phyloP scores from a whole-genome alignment of 441 rosid species.

The Croton laevigatus region DNA sequence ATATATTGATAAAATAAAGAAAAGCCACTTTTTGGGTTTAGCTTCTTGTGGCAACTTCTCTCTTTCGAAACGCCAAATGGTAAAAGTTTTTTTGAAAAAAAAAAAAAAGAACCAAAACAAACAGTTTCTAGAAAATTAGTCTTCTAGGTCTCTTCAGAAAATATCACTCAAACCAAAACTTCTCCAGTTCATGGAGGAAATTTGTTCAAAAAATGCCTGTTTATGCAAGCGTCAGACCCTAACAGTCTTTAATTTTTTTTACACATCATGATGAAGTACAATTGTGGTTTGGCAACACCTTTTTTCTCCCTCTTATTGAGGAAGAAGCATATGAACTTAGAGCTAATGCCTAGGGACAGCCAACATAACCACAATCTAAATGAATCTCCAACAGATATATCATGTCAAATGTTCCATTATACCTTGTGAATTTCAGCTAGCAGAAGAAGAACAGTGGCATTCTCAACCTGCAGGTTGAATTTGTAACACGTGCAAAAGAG shows the following conservation, averaged over 20 bases:
- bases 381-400: neutral
- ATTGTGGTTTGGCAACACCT: neutral
- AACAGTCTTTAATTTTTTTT: neutral
- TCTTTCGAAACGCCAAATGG: no score
- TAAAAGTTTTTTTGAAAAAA: no score
- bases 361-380: slow-evolving; percentile 7
- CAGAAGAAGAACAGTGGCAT: slow-evolving; percentile 86
- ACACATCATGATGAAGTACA: neutral
- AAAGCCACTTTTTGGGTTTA: no score
- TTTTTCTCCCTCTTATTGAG: neutral
- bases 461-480: slow-evolving; percentile 83
- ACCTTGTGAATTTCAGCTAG: slow-evolving; percentile 99
- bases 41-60: no score
- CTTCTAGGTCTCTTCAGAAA: no score
- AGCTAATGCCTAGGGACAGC: neutral
- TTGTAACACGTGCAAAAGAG: slow-evolving; percentile 93
- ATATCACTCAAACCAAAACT: no score
- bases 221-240: no score
- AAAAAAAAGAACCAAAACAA: no score
- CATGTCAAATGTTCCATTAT: slow-evolving; percentile 19
- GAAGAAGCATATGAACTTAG: neutral
- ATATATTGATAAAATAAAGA: no score
- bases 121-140: no score
- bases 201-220: no score
- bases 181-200: no score